Evolutionary conservation across 768 basidiomycete species (phyloP), one percentile per base, ranked within the genome.

Genomic region (Neoboletus brunneissimus): DNA sequence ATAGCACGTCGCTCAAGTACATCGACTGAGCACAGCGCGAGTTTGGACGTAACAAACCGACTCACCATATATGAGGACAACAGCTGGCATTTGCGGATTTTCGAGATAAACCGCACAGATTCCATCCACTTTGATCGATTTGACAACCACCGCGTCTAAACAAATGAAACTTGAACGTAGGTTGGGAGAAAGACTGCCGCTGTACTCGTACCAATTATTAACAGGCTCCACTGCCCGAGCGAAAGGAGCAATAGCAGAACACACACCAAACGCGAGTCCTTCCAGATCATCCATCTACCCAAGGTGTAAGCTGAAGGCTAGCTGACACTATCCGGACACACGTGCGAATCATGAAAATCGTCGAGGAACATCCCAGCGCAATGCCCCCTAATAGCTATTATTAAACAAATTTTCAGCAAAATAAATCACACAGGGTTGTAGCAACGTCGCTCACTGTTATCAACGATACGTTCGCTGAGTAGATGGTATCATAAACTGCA

Each of bases 281-380:
- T 69, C 68, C 68, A 70, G 13, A 70, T 54, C 8, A 63, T 13
- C 67, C 65, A 69, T 38, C 67, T 71, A 53, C 9, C 12, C 16
- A 2, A 32, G 16, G n/a, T 5, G 43, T 42, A 13, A 53, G 43
- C 37, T 12, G 27, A 15, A 43, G 7, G 3, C 41, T 15, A 45
- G 11, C 12, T 15, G 18, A 31, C 16, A 47, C 11, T 2, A 10
- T 18, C 13, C 2, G 22, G 44, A 50, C 65, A 45, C 49, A 71
- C 67, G 67, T 54, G 53, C 69, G 64, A 47, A 68, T 59, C 56
- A 59, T 53, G 29, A 68, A 59, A 51, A 61, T 68, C 1, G 37
- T 57, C 0, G 68, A 70, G 25, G 61, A 55, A 27, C 68, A 63
- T 18, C 42, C 66, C 1, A 70, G 6, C 7, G 56, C 42, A 12